Evolutionary conservation across 2,329 filamentous ascomycete genomes (phyloP), one percentile per base, ranked within the genome.

Genomic region (Onygenales sp.): DNA sequence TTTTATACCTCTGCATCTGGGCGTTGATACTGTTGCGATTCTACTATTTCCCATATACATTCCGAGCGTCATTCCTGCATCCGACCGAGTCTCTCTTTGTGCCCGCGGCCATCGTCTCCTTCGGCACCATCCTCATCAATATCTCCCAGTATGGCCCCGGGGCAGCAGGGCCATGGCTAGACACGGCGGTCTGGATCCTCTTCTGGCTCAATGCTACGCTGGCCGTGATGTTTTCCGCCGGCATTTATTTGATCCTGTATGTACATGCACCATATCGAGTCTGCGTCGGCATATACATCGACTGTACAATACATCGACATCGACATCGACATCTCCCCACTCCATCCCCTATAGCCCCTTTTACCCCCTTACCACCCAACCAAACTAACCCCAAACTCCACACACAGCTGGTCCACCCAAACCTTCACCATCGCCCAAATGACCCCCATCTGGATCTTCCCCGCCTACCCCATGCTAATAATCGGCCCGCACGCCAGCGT

Each of bases 401-500:
- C 50, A 82, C 44, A 7, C 50, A 82, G 79, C 61, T 84, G 81
- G 81, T 82, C 78, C 2, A 84, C 81, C 0, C 78, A 81, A 55
- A 82, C 79, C 2, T 84, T 83, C 60, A 84, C 89, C 0, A 87
- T 93, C 47, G 85, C 87, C 36, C 83, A 83, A 51, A 93, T 94
- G 89, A 93, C 88, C 0, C 88, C 88, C 0, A 83, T 89, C 14
- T 93, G 88, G 88, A 89, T 92, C 52, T 93, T 93, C 59, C 89
- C 88, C 0, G 87, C 86, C 0, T 94, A 94, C 59, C 87, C 89
- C 0, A 76, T 93, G 21, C 78, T 94, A 3, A 80, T 93, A 7
- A 82, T 86, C 21, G 88, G 85, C 0, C 85, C 88, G 0, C 83
- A 90, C 60, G 88, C 85, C 4, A 78, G 79, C 14, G 82, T 78